Base-by-base conservation (phyloP, 2,329 filamentous ascomycete genomes). In the Fusarium anthophilum region DNA sequence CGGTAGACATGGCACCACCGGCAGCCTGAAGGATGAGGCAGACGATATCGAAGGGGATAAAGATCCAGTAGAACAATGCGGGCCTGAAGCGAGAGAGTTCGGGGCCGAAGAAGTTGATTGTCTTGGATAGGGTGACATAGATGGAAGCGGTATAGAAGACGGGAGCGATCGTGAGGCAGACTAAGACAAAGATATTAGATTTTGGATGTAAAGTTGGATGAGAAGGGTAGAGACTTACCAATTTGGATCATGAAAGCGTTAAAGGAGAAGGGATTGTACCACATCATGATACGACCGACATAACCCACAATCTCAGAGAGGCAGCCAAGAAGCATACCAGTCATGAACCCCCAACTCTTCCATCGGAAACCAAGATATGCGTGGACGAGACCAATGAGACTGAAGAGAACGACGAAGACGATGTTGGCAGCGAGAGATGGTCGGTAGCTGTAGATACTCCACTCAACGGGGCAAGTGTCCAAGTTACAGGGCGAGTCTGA, bases 181-280 rank as follows among this genome's bases (percentile, higher is more conserved):
- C 87, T 89, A 56, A 28, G 30, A 35, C 18, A 35, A 35, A 26
- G 3, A 1, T 30, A 24, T 68, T 51, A 63, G 73, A 60, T 54
- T 62, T 30, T 48, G 9, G 4, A 24, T 39, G 5, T 13, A 8
- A 18, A 39, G 26, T 37, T 17, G 18, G 28, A 22, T 32, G 22
- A 17, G 32, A 22, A 26, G 32, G 2, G 32, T 39, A 17, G 28
- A 53, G 24, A 80, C 85, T 54, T 77, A 88, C 87, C 83, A 72
- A 92, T 91, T 78, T 93, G 89, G n/a, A 92, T 86, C 79, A 92
- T 86, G 78, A 93, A 93, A 13, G 86, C 89, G 18, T 78, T 78
- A 77, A 91, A 87, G 54, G 79, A 83, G 77, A 91, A 93, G 0
- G 90, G 89, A 75, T 92, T 88, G 50, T 86, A 70, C 71, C 87